phyloP scores from a whole-genome alignment of 257 asterid genomes.

The Nicotiana attenuata region DNA sequence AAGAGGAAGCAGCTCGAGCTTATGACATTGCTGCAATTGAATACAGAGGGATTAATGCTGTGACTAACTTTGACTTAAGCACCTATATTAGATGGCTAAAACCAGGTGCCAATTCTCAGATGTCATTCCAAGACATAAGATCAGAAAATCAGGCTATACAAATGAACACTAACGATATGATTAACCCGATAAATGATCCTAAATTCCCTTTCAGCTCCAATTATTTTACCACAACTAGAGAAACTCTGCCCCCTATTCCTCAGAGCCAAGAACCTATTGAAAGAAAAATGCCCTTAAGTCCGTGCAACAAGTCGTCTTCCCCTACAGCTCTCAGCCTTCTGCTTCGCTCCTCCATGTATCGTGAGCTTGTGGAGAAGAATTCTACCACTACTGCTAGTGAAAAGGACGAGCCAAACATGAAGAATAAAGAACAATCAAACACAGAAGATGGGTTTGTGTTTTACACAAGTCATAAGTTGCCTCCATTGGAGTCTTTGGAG shows the following conservation, averaged over 20 bases:
- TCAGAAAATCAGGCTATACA: constrained; percentile 17
- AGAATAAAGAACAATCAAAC: constrained; percentile 7
- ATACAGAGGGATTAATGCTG: constrained; percentile 64
- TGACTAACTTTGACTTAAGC: constrained; percentile 61
- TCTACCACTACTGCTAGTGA: constrained; percentile 14
- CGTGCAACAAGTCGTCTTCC: constrained; percentile 35
- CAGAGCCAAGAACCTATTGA: constrained; percentile 53
- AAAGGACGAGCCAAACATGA: constrained; percentile 2
- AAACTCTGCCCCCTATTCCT: constrained; percentile 27
- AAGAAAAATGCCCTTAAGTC: constrained; percentile 54
- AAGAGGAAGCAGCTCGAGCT: constrained; percentile 77
- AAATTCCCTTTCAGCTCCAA: constrained; percentile 20
- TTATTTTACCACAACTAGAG: constrained; percentile 23
- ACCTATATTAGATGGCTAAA: constrained; percentile 56
- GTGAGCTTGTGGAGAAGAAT: constrained; percentile 56
- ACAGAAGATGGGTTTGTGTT: constrained; percentile 21
- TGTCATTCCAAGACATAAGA: constrained; percentile 12
- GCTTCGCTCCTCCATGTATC: constrained; percentile 61
- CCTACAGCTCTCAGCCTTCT: constrained; percentile 69
- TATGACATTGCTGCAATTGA: constrained; percentile 76
- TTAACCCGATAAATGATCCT: constrained; percentile 20
- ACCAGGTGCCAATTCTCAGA: constrained; percentile 31
- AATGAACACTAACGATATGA: constrained; percentile 12
- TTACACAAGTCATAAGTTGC: constrained; percentile 10
- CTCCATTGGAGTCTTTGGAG: constrained; percentile 20